Percentiles rank a stretch among this genome's conserved stretches.
phyloP scores from a whole-genome alignment of 352 stramenopile genomes.

The Phytophthora ohioensis region DNA sequence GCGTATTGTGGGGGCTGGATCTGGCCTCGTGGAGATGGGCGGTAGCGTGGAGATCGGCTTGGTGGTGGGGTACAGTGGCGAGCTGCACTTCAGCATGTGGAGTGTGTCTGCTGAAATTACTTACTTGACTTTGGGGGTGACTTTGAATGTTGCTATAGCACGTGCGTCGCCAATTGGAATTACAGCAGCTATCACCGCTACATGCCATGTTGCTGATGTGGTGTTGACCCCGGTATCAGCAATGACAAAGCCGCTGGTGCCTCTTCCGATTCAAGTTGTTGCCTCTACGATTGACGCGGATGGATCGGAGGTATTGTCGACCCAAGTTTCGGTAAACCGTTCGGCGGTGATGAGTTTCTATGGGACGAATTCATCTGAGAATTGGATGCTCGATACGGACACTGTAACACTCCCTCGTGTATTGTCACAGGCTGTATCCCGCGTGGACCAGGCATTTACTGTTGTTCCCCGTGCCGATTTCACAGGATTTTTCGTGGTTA shows the following conservation, averaged over 20 bases:
- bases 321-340: constrained; percentile 34
- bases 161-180: background rate
- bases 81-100: constrained; percentile 21
- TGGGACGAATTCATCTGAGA: constrained; percentile 26
- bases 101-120: constrained; percentile 22
- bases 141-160: background rate
- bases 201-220: constrained; percentile 37
- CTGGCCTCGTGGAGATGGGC: constrained; percentile 18
- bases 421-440: constrained; percentile 19
- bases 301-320: constrained; percentile 36
- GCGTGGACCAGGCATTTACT: constrained; percentile 28
- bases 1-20: constrained; percentile 20
- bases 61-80: constrained; percentile 30
- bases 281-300: constrained; percentile 42
- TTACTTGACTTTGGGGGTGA: background rate
- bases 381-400: constrained; percentile 19
- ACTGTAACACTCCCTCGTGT: constrained; percentile 18
- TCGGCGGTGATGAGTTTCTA: constrained; percentile 35
- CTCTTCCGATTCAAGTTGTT: constrained; percentile 26
- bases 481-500: constrained; percentile 50
- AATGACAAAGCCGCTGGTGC: constrained; percentile 36
- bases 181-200: constrained; percentile 21
- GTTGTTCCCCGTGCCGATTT: constrained; percentile 51
- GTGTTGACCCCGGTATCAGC: constrained; percentile 29
- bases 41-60: constrained; percentile 37